phyloP scores from a whole-genome alignment of 495 filamentous ascomycete species.

The Hypoxylon subgilvum region DNA sequence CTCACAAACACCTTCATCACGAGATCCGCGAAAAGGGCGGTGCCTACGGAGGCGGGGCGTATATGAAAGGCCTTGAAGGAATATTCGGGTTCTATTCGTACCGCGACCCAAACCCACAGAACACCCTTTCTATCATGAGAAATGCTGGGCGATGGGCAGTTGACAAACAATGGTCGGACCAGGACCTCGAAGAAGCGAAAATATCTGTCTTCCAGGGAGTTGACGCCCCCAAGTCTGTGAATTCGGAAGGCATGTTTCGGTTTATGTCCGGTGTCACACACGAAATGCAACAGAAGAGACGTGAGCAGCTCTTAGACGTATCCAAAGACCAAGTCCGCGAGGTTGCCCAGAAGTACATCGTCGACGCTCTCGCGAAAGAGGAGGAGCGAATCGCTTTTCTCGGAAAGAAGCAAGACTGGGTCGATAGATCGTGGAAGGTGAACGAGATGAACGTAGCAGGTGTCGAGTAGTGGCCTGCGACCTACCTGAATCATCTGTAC shows the following conservation, averaged over 20 bases:
- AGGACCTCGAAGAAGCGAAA: constrained; percentile 94
- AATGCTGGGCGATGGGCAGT: constrained; percentile 83
- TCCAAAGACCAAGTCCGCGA: constrained; percentile 78
- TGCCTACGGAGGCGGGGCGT: constrained; percentile 92
- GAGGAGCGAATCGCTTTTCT: constrained; percentile 71
- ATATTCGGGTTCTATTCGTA: constrained; percentile 95
- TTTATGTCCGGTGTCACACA: constrained; percentile 86
- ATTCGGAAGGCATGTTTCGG: constrained; percentile 79
- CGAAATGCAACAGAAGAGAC: constrained; percentile 85
- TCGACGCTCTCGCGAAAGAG: constrained; percentile 65
- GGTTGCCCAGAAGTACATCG: constrained; percentile 80
- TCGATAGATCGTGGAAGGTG: constrained; percentile 59
- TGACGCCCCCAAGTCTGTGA: constrained; percentile 91
- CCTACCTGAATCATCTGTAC: constrained; percentile 42
- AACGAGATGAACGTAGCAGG: constrained; percentile 59
- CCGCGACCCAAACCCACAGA: constrained; percentile 93
- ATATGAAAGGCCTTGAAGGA: constrained; percentile 76
- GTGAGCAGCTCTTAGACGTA: constrained; percentile 88
- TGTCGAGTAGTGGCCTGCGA: constrained; percentile 33
- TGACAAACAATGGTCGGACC: constrained; percentile 81
- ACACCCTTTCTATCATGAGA: constrained; percentile 82
- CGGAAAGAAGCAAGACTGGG: constrained; percentile 84
- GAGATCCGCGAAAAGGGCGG: constrained; percentile 98
- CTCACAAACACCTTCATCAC: constrained; percentile 94
- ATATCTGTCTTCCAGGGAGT: constrained; percentile 92